Evolutionary conservation across 306 rosid genomes (phyloP).

Genomic region (Malus sylvestris): DNA sequence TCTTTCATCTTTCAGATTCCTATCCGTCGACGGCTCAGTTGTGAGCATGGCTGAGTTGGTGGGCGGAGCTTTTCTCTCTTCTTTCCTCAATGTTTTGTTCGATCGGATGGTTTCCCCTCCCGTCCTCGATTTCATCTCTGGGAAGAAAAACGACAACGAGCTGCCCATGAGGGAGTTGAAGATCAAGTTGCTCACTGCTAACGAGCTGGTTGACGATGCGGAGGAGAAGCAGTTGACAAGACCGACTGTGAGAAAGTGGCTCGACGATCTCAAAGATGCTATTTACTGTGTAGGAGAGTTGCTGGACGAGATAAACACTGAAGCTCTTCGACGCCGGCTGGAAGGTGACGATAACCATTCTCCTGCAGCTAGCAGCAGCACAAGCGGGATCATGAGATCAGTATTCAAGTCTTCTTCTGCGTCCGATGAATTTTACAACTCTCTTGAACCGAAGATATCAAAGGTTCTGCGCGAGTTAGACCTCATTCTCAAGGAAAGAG

Average conservation of each 20-base stretch:
- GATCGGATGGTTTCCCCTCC: neutral
- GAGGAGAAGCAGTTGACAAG: slow-evolving; percentile 20
- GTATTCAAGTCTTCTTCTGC: too few species aligned
- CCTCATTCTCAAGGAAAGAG: neutral
- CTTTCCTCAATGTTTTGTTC: neutral
- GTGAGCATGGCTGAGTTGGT: neutral
- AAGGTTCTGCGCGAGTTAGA: neutral
- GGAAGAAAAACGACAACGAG: neutral
- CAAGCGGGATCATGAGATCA: too few species aligned
- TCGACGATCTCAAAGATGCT: neutral
- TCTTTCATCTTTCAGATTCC: too few species aligned
- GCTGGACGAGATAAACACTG: slow-evolving; percentile 30
- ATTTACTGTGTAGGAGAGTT: slow-evolving; percentile 9
- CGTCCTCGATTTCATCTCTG: neutral
- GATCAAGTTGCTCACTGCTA: neutral
- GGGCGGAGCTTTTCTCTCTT: neutral
- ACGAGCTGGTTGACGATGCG: slow-evolving; percentile 27
- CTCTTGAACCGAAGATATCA: neutral
- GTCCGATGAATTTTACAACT: neutral
- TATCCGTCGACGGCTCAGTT: too few species aligned
- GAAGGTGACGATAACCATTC: neutral
- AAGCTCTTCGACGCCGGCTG: neutral
- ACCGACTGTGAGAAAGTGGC: slow-evolving; percentile 13
- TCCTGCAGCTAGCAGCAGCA: too few species aligned
- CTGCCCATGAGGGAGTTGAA: slow-evolving; percentile 3